Base-by-base conservation (phyloP, 192 early-diverging fungal genomes). In the Coemansia sp. region DNA sequence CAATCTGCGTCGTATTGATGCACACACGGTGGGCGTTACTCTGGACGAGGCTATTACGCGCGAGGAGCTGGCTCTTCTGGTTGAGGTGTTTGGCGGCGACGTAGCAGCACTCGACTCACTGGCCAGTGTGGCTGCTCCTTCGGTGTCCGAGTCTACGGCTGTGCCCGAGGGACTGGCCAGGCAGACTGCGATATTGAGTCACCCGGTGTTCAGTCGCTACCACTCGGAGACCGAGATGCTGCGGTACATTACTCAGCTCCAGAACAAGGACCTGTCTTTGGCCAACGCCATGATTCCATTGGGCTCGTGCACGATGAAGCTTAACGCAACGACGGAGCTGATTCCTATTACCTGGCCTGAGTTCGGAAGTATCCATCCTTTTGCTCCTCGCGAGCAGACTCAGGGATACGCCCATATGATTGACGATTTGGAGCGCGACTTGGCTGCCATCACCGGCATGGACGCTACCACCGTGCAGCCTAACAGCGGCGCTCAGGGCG, bases 341-440 rank as follows among this genome's bases (percentile, higher is more conserved):
- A 99, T 99, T 75, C 98, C 98, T n/a, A 91, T 99, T 54, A 98
- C 98, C 27, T 98, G 96, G 94, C 95, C 98, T 44, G 97, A 98
- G 77, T 97, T 99, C 74, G 89, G 88, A 71, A 88, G 90, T 78
- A 91, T 99, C 64, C 98, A 99, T 83, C 98, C 98, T 64, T 99
- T 99, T 74, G 98, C 93, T 10, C 98, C 98, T 42, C 72, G 85
- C 47, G 93, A 97, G 54, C 98, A 99, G 85, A 90, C 96, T n/a
- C 88, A 89, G 66, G 98, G 98, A 41, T 99, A 99, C 82, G 79
- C 89, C 42, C 90, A 91, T 43, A 90, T 99, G 90, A 87, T 96
- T 54, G 76, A 87, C 70, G 96, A 98, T 74, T 87, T 99, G 41
- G 93, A 94, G 60, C 86, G 91, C 65, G 97, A 97, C 55, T 87